phyloP scores from a whole-genome alignment of 2,329 filamentous ascomycete species.

The Thielaviopsis ethacetica region DNA sequence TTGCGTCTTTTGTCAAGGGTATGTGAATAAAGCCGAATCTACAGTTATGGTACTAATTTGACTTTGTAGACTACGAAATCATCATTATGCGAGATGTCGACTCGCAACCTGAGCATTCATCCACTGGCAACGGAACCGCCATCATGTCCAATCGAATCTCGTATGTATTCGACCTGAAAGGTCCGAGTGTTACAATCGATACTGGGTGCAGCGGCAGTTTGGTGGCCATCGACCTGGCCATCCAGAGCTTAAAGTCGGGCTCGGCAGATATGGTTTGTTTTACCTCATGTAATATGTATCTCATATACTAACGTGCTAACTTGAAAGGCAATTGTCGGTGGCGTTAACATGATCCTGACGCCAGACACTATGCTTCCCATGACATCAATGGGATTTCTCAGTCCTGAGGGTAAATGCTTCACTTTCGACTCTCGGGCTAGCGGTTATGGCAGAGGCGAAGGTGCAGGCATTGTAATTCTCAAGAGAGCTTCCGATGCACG shows the following conservation, averaged over 20 bases:
- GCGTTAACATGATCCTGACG: conserved; percentile 35
- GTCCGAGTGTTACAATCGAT: conserved; percentile 40
- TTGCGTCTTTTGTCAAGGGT: conserved; percentile 36
- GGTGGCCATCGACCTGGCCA: conserved; percentile 36
- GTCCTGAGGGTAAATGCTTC: conserved; percentile 32
- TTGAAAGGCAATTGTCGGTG: conserved; percentile 31
- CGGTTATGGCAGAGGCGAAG: conserved; percentile 50
- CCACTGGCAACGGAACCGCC: conserved; percentile 35
- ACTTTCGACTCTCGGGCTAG: conserved; percentile 42
- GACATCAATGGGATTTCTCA: conserved; percentile 36
- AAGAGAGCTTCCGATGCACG: conserved; percentile 43
- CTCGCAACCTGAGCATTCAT: conserved; percentile 32
- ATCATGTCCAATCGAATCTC: conserved; percentile 40
- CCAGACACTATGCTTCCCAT: conserved; percentile 40
- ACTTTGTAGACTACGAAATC: conserved; percentile 29
- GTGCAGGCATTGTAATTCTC: conserved; percentile 40
- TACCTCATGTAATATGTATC: conserved; percentile 12
- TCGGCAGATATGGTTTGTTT: conserved; percentile 19
- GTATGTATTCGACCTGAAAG: conserved; percentile 36
- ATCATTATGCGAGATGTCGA: conserved; percentile 33
- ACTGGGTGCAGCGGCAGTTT: conserved; percentile 42
- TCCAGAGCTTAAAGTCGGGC: conserved; percentile 26
- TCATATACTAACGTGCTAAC: neutral
- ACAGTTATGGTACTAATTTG: neutral
- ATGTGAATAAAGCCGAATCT: neutral